A percentile compares a stretch with the other conserved stretches of the same genome.
phyloP scores from a whole-genome alignment of 2,329 filamentous ascomycete species.

The Fusarium haematococcum region DNA sequence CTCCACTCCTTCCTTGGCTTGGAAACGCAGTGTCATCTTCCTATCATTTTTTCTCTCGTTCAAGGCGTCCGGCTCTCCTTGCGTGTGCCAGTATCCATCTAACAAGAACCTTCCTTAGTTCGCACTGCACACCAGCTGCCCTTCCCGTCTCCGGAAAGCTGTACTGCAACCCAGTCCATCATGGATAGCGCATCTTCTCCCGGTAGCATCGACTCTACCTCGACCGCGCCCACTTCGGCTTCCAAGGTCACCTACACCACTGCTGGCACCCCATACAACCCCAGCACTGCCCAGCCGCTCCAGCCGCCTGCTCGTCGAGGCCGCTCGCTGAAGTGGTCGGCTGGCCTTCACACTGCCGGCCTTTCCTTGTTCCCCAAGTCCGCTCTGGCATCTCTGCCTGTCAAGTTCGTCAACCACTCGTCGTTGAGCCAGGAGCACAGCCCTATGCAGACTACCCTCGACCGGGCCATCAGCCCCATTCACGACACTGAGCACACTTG shows the following conservation, averaged over 20 bases:
- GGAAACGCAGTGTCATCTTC: constrained; percentile 16
- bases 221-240: constrained; percentile 38
- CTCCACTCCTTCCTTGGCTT: constrained; percentile 8
- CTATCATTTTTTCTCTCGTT: constrained; percentile 1
- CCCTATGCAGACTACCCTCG: constrained; percentile 66
- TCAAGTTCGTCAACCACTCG: constrained; percentile 40
- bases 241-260: constrained; percentile 62
- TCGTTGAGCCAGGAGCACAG: constrained; percentile 56
- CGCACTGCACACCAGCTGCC: constrained; percentile 22
- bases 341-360: constrained; percentile 45
- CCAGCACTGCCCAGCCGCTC: constrained; percentile 58
- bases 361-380: constrained; percentile 53
- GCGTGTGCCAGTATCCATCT: constrained; percentile 38
- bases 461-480: constrained; percentile 61
- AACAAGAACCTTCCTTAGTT: constrained; percentile 48
- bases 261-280: constrained; percentile 67
- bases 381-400: constrained; percentile 51
- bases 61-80: constrained; percentile 9
- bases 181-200: constrained; percentile 49
- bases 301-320: constrained; percentile 65
- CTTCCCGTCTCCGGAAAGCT: constrained; percentile 31
- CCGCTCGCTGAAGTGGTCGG: constrained; percentile 57
- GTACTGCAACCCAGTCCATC: constrained; percentile 33
- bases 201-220: constrained; percentile 34
- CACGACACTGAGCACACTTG: constrained; percentile 41